Percentiles rank a stretch among this genome's conserved stretches.
phyloP scores from a whole-genome alignment of 2,329 filamentous ascomycete genomes.

The Penicillium verrucosum region DNA sequence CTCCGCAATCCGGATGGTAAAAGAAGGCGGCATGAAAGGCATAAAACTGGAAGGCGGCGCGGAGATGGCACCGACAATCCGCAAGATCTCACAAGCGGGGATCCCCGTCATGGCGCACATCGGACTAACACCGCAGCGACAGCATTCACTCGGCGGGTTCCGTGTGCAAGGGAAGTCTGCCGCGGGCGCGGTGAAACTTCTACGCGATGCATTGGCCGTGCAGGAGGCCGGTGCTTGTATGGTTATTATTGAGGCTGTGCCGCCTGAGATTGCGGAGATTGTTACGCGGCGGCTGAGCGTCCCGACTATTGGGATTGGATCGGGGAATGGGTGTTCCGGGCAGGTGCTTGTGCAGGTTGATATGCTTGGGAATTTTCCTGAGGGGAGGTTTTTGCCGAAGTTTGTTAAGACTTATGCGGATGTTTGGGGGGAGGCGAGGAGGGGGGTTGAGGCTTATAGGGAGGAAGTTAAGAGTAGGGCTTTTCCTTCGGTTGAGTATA shows the following conservation, averaged over 20 bases:
- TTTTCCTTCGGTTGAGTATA: constrained; percentile 82
- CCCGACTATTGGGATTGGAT: constrained; percentile 93
- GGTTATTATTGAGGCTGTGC: constrained; percentile 84
- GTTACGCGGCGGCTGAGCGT: constrained; percentile 76
- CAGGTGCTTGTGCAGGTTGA: constrained; percentile 97
- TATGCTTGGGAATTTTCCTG: constrained; percentile 89
- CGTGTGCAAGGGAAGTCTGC: constrained; percentile 88
- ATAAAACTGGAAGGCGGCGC: constrained; percentile 89
- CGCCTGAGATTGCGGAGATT: constrained; percentile 73
- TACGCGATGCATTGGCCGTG: constrained; percentile 84
- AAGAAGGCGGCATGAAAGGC: constrained; percentile 80
- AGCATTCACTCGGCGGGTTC: constrained; percentile 89
- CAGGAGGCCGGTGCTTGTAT: constrained; percentile 86
- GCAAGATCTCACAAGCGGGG: constrained; percentile 76
- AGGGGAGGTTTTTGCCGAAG: constrained; percentile 83
- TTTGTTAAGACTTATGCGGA: constrained; percentile 95
- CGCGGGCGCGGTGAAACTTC: constrained; percentile 65
- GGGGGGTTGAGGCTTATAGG: constrained; percentile 74
- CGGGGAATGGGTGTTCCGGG: constrained; percentile 83
- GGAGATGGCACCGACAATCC: constrained; percentile 82
- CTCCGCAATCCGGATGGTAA: constrained; percentile 83
- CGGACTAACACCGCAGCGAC: constrained; percentile 89
- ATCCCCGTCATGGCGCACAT: constrained; percentile 93
- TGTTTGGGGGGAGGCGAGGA: constrained; percentile 77
- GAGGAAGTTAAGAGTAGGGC: constrained; percentile 80